Percentiles rank a stretch among this genome's conserved stretches.
Conservation (phyloP, 257 asterid genomes). For the Gentiana straminea region DNA sequence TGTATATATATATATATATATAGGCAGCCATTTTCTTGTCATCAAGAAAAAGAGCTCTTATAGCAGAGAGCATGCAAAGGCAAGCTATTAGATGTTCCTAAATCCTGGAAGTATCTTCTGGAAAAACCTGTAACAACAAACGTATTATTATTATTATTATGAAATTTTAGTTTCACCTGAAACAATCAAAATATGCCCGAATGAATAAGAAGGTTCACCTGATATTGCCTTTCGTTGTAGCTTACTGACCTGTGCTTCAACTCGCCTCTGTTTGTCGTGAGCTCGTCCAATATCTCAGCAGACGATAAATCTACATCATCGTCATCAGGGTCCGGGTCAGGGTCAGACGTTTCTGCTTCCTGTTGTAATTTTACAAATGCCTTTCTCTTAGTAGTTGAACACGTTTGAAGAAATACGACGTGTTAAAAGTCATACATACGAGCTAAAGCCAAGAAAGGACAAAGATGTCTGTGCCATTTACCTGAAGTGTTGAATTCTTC, state of each 20-base stretch:
- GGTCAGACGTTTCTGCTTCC: slow-evolving; percentile 46
- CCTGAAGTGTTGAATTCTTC: slow-evolving; percentile 36
- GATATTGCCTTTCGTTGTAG: slow-evolving; percentile 59
- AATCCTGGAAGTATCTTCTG: slow-evolving; percentile 1
- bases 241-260: slow-evolving; percentile 61
- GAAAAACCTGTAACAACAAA: slow-evolving; percentile 8
- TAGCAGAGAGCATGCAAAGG: too few relatives aligned
- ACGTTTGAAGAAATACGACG: neutral
- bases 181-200: too few relatives aligned
- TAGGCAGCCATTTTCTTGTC: too few relatives aligned
- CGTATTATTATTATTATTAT: too few relatives aligned
- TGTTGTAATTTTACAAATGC: slow-evolving; percentile 11
- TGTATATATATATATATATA: too few relatives aligned
- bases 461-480: slow-evolving; percentile 1
- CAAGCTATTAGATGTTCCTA: neutral
- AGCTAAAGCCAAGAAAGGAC: neutral
- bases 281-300: slow-evolving; percentile 73
- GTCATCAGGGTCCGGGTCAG: slow-evolving; percentile 17
- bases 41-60: too few relatives aligned
- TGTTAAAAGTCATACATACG: neutral
- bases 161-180: too few relatives aligned
- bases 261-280: slow-evolving; percentile 78
- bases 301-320: slow-evolving; percentile 36
- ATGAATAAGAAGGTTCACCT: slow-evolving; percentile 14
- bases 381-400: neutral